These are phyloP conservation scores for Shiraia sp. DNA, from an alignment of 2,329 filamentous ascomycete genomes.

Conservation along the genomic window DNA sequence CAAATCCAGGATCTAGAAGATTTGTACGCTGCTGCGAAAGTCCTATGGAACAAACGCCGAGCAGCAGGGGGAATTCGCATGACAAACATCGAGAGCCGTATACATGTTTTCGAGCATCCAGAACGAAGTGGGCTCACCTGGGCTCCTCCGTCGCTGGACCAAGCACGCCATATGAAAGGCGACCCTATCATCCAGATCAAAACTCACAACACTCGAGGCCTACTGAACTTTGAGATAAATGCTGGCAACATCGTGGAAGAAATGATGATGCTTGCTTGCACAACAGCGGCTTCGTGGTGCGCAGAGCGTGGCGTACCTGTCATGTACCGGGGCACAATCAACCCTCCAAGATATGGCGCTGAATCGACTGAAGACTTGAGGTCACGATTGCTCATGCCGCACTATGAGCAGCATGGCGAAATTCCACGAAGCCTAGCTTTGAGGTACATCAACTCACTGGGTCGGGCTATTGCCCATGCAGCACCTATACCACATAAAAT, in stretches of 20 bases:
- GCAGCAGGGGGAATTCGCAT: conserved; percentile 46
- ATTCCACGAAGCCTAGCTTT: conserved; percentile 44
- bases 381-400: conserved; percentile 41
- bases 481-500: conserved; percentile 54
- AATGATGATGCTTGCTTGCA: conserved; percentile 60
- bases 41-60: conserved; percentile 37
- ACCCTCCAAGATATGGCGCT: conserved; percentile 14
- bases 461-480: conserved; percentile 50
- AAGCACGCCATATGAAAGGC: conserved; percentile 43
- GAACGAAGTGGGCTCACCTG: conserved; percentile 42
- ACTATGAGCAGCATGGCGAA: conserved; percentile 41
- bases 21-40: conserved; percentile 41
- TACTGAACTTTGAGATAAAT: conserved; percentile 16
- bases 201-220: conserved; percentile 5
- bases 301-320: conserved; percentile 56
- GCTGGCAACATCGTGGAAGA: conserved; percentile 40
- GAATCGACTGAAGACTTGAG: conserved; percentile 24
- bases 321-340: conserved; percentile 52
- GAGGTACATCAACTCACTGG: conserved; percentile 48
- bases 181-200: conserved; percentile 50
- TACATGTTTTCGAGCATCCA: conserved; percentile 43
- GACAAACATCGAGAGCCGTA: conserved; percentile 25
- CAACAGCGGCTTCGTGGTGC: conserved; percentile 57
- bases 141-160: conserved; percentile 46
- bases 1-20: conserved; percentile 36